phyloP scores from a whole-genome alignment of 345 rosid genomes.

The Salix koriyanagi region DNA sequence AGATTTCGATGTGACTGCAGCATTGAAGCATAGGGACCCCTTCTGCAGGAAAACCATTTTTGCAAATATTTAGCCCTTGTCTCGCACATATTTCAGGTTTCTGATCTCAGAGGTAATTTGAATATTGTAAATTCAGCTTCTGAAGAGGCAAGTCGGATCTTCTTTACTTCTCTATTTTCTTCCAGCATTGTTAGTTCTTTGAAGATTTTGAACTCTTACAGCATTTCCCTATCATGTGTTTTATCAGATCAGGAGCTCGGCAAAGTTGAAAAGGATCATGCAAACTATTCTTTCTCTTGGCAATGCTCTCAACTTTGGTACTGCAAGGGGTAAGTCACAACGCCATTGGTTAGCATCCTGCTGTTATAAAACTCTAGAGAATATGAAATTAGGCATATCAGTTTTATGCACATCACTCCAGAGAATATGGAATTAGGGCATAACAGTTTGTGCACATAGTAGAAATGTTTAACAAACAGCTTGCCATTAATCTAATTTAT shows the following conservation, averaged over 20 bases:
- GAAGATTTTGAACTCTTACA: slow-evolving; percentile 14
- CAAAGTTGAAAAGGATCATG: slow-evolving; percentile 74
- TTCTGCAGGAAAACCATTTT: background rate
- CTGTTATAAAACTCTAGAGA: background rate
- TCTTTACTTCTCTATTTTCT: slow-evolving; percentile 15
- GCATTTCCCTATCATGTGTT: slow-evolving; percentile 10
- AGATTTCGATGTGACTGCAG: background rate
- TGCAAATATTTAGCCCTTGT: slow-evolving; percentile 5
- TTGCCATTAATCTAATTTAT: background rate
- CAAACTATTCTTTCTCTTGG: slow-evolving; percentile 85
- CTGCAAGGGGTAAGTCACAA: slow-evolving; percentile 69
- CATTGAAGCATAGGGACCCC: background rate
- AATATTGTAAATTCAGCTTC: slow-evolving; percentile 57
- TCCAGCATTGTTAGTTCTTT: slow-evolving; percentile 9
- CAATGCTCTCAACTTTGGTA: slow-evolving; percentile 85
- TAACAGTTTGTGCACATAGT: background rate
- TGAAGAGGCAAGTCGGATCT: slow-evolving; percentile 57
- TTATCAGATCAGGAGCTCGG: slow-evolving; percentile 61
- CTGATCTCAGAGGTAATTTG: slow-evolving; percentile 64
- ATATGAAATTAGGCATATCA: background rate
- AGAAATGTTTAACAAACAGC: background rate
- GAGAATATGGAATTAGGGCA: background rate
- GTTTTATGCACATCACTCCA: background rate
- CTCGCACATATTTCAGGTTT: slow-evolving; percentile 46
- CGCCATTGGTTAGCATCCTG: background rate